Percentiles rank a stretch among this genome's conserved stretches.
Conservation (phyloP, 345 rosid species). For the Gossypioides kirkii region DNA sequence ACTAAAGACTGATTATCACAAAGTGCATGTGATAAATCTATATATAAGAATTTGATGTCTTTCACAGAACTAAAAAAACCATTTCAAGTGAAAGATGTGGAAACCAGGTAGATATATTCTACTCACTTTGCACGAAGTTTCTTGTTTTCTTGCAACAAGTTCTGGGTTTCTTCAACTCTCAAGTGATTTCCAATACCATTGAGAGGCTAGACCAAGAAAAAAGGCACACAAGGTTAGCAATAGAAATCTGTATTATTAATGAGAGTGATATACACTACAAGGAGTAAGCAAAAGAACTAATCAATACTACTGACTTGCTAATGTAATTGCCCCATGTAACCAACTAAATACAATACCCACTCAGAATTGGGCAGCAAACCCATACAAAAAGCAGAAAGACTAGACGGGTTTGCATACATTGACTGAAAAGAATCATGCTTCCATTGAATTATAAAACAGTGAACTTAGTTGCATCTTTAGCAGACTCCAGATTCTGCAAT, state of each 20-base stretch:
- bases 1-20: not conserved
- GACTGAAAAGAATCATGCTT: not conserved
- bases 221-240: not conserved
- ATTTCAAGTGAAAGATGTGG: not conserved
- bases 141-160: conserved; percentile 59
- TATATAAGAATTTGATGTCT: not conserved
- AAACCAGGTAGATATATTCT: not conserved
- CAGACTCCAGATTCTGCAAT: not conserved
- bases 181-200: conserved; percentile 20
- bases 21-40: not conserved
- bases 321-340: not conserved
- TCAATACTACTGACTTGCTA: not conserved
- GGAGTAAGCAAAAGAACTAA: not conserved
- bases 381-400: not conserved
- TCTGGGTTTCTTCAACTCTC: conserved; percentile 31
- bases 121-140: conserved; percentile 62
- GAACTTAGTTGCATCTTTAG: not conserved
- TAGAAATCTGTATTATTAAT: not conserved
- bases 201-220: conserved; percentile 23
- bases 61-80: not conserved
- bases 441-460: not conserved
- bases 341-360: not conserved
- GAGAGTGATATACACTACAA: not conserved
- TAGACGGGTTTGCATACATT: not conserved
- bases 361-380: not conserved